phyloP scores from a whole-genome alignment of 805 yeast species.

The Saccharomyces jurei region DNA sequence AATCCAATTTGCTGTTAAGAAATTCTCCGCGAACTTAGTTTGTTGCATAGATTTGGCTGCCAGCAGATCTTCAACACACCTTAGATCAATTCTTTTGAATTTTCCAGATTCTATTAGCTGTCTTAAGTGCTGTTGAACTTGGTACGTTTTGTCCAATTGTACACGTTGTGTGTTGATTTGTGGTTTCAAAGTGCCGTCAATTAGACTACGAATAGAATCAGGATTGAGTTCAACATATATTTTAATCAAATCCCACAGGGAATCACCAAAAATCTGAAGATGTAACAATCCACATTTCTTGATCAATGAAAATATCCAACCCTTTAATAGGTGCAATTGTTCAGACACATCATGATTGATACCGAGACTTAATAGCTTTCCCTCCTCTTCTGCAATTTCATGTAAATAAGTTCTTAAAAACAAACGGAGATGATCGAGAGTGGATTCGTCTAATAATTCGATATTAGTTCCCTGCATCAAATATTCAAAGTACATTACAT shows the following conservation, averaged over 20 bases:
- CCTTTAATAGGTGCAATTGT: conserved; percentile 42
- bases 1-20: conserved; percentile 50
- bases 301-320: conserved; percentile 43
- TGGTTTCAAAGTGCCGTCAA: conserved; percentile 42
- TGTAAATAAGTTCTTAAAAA: conserved; percentile 50
- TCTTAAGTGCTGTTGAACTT: conserved; percentile 47
- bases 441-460: conserved; percentile 40
- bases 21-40: conserved; percentile 42
- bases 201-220: conserved; percentile 40
- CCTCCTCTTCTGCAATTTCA: conserved; percentile 56
- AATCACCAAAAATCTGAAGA: conserved; percentile 49
- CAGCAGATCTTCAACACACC: conserved; percentile 38
- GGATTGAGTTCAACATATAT: conserved; percentile 43
- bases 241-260: conserved; percentile 57
- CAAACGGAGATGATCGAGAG: conserved; percentile 49
- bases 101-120: conserved; percentile 40
- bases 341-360: conserved; percentile 58
- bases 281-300: conserved; percentile 46
- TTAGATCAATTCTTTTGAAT: conserved; percentile 40
- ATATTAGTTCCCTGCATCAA: conserved; percentile 33
- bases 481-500: conserved; percentile 45
- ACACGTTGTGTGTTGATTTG: conserved; percentile 24
- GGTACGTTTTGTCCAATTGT: conserved; percentile 29
- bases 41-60: conserved; percentile 19
- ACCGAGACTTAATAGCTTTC: conserved; percentile 59